Evolutionary conservation across 2,329 filamentous ascomycete genomes (phyloP).

Genomic region (Scedosporium minutisporum): DNA sequence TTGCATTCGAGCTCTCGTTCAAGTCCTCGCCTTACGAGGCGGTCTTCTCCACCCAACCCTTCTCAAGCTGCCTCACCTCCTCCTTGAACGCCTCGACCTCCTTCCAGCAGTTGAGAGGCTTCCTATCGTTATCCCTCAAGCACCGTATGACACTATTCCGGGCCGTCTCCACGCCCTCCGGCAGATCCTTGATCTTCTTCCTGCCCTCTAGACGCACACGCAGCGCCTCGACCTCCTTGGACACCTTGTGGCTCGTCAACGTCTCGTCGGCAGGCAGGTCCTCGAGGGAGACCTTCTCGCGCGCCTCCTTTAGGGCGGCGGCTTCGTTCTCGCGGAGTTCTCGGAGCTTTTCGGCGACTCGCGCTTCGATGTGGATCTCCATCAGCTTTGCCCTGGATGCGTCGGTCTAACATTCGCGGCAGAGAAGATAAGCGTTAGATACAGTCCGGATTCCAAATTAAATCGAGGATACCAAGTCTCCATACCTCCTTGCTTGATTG

Average conservation of each 20-base stretch:
- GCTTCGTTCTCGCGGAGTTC: conserved; percentile 64
- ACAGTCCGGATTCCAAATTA: no score
- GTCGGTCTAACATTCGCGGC: conserved; percentile 57
- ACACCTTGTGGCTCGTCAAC: conserved; percentile 35
- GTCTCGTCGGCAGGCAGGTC: conserved; percentile 35
- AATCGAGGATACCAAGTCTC: not conserved
- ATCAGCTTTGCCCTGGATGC: conserved; percentile 71
- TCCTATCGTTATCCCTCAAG: conserved; percentile 71
- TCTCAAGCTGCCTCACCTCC: conserved; percentile 80
- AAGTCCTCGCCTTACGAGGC: conserved; percentile 30
- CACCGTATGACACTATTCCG: conserved; percentile 71
- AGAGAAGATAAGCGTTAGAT: not conserved
- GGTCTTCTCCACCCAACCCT: conserved; percentile 77
- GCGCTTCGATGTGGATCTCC: conserved; percentile 81
- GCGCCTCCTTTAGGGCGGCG: conserved; percentile 57
- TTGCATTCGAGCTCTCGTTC: not conserved
- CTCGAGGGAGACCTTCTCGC: conserved; percentile 55
- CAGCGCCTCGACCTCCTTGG: conserved; percentile 50
- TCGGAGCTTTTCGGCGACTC: conserved; percentile 77
- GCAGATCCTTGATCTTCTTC: conserved; percentile 58
- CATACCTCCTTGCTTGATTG: conserved; percentile 78
- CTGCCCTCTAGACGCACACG: conserved; percentile 50
- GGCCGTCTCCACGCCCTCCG: conserved; percentile 63
- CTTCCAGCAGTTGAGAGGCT: conserved; percentile 87
- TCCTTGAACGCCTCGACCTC: conserved; percentile 87